Evolutionary conservation across 2,329 filamentous ascomycete species (phyloP).

Genomic region (Scedosporium dehoogii): DNA sequence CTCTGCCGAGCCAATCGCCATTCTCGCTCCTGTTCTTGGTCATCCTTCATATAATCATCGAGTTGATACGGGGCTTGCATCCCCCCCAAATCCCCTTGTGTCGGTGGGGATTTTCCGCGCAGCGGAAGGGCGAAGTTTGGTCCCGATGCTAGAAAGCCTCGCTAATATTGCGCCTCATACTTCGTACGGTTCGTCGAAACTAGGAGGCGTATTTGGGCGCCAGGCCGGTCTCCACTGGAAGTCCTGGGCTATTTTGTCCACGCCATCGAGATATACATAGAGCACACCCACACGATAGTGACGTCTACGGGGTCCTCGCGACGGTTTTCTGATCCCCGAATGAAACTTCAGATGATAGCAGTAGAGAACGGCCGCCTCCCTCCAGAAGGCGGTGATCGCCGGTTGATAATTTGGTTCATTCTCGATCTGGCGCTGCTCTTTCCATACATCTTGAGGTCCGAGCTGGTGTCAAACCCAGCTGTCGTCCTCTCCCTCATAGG

Average conservation of each 20-base stretch:
- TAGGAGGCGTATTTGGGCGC: neutral
- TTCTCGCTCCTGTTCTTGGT: too few relatives aligned
- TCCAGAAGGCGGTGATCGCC: neutral
- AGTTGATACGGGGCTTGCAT: too few relatives aligned
- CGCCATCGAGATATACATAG: neutral
- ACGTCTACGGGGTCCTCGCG: neutral
- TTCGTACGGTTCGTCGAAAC: neutral
- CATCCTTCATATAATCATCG: too few relatives aligned
- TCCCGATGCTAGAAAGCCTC: neutral
- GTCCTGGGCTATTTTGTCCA: neutral
- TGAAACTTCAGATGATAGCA: constrained; percentile 1
- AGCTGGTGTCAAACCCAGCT: too few relatives aligned
- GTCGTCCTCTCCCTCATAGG: too few relatives aligned
- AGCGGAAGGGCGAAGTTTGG: neutral
- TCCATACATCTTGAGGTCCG: neutral
- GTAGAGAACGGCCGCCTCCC: neutral
- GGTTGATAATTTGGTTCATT: neutral
- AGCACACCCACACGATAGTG: neutral
- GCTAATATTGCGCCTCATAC: neutral
- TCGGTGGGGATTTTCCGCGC: neutral
- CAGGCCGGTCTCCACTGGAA: neutral
- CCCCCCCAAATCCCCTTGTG: neutral
- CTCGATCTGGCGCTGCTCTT: neutral
- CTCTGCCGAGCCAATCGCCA: too few relatives aligned
- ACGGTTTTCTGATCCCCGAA: neutral